Conservation (phyloP, 805 yeast species). For the Saccharomycopsis amapae region DNA sequence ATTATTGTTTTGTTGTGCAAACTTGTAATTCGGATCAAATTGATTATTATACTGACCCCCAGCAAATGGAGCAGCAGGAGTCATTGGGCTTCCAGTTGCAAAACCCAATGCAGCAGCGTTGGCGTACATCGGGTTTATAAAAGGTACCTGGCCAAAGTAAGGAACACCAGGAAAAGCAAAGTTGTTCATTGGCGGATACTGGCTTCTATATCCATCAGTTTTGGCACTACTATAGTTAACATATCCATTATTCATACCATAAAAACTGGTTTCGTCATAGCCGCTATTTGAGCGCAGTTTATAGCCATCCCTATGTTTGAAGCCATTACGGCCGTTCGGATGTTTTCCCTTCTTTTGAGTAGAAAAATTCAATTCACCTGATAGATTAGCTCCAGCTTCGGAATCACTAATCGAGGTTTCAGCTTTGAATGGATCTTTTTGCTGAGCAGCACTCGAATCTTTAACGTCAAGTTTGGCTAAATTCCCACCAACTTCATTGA, state of each 20-base stretch:
- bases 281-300: not conserved
- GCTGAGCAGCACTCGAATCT: too few species aligned
- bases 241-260: constrained; percentile 17
- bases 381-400: not conserved
- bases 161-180: constrained; percentile 1
- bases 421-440: too few species aligned
- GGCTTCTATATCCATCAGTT: not conserved
- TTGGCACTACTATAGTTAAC: constrained; percentile 1
- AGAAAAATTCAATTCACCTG: not conserved
- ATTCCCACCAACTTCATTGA: too few species aligned
- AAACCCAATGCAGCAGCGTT: constrained; percentile 3
- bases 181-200: not conserved
- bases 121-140: constrained; percentile 6
- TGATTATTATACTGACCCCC: not conserved
- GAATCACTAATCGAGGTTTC: too few species aligned
- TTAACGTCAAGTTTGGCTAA: too few species aligned
- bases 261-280: constrained; percentile 14
- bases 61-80: not conserved
- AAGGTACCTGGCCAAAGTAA: constrained; percentile 8
- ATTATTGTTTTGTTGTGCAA: not conserved
- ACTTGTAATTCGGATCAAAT: not conserved
- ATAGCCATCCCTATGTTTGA: not conserved
- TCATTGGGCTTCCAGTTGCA: constrained; percentile 1
- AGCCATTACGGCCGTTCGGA: not conserved
- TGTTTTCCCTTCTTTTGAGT: not conserved